A percentile compares a stretch with the other conserved stretches of the same genome.
Conservation (phyloP, 352 stramenopile species). For the Globisporangium yorkense region DNA sequence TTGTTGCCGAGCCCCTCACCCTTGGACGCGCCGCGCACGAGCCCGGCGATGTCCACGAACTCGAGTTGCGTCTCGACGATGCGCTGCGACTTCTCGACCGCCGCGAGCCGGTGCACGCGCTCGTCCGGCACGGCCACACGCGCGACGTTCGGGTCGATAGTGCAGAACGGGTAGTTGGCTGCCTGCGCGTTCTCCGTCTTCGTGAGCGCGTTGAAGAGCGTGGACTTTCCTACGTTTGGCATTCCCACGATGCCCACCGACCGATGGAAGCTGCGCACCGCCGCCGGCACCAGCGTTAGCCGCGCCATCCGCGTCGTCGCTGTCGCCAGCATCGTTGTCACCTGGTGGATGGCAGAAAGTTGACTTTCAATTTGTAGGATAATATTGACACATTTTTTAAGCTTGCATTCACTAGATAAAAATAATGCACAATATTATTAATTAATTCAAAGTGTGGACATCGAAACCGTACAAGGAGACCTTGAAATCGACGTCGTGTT, state of each 20-base stretch:
- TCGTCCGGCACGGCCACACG: slow-evolving; percentile 66
- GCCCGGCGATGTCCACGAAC: slow-evolving; percentile 84
- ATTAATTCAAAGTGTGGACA: no score
- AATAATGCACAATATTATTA: no score
- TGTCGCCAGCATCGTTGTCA: no score
- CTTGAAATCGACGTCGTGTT: no score
- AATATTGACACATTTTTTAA: not conserved
- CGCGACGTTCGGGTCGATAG: slow-evolving; percentile 83
- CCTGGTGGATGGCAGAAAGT: no score
- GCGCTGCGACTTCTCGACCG: slow-evolving; percentile 72
- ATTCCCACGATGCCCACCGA: slow-evolving; percentile 87
- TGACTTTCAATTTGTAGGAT: not conserved
- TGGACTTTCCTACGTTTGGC: slow-evolving; percentile 88
- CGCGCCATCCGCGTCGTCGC: no score
- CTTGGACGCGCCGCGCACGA: slow-evolving; percentile 74
- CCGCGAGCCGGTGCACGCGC: slow-evolving; percentile 50
- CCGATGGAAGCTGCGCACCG: slow-evolving; percentile 52
- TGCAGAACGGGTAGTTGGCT: slow-evolving; percentile 89
- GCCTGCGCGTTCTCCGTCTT: slow-evolving; percentile 81
- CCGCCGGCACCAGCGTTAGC: not conserved
- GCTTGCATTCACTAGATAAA: no score
- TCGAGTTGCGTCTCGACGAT: slow-evolving; percentile 79
- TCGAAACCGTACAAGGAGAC: no score
- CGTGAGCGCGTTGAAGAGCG: slow-evolving; percentile 85
- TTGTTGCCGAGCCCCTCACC: slow-evolving; percentile 85